Conservation (phyloP, 768 basidiomycete genomes). For the Mycena pura region DNA sequence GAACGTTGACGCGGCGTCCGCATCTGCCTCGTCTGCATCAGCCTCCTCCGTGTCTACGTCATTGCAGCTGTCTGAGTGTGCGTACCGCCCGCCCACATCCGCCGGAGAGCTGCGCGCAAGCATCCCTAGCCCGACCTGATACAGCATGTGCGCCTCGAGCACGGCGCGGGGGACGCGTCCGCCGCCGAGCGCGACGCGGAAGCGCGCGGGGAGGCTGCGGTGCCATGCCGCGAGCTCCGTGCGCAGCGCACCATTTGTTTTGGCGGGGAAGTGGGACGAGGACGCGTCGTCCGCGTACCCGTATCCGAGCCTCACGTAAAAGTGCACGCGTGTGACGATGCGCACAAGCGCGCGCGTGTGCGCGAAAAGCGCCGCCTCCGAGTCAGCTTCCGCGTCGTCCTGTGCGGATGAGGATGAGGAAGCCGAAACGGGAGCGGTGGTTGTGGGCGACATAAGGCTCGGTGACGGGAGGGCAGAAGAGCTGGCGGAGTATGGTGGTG, state of each 20-base stretch:
- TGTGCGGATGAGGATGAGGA: neutral
- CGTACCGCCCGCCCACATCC: neutral
- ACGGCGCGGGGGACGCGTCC: conserved; percentile 27
- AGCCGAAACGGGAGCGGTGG: neutral
- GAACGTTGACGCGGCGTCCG: conserved; percentile 35
- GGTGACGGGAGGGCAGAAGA: neutral
- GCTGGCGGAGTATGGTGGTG: neutral
- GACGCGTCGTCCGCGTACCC: neutral
- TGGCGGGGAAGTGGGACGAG: no score
- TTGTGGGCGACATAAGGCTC: neutral
- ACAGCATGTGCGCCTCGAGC: conserved; percentile 38
- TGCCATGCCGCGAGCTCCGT: conserved; percentile 39
- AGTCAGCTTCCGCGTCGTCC: neutral
- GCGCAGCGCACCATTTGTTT: no score
- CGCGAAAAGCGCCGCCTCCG: conserved; percentile 25
- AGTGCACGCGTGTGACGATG: conserved; percentile 36
- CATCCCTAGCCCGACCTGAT: conserved; percentile 36
- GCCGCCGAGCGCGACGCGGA: conserved; percentile 34
- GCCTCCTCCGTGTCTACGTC: conserved; percentile 14
- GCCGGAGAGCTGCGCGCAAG: conserved; percentile 23
- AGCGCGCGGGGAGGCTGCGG: conserved; percentile 31
- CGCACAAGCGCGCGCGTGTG: conserved; percentile 30
- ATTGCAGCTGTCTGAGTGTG: neutral
- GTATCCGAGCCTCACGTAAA: conserved; percentile 34
- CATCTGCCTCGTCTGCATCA: conserved; percentile 14